Evolutionary conservation across 202 grass and related monocot genomes (phyloP).

Genomic region (Brachypodium distachyon): DNA sequence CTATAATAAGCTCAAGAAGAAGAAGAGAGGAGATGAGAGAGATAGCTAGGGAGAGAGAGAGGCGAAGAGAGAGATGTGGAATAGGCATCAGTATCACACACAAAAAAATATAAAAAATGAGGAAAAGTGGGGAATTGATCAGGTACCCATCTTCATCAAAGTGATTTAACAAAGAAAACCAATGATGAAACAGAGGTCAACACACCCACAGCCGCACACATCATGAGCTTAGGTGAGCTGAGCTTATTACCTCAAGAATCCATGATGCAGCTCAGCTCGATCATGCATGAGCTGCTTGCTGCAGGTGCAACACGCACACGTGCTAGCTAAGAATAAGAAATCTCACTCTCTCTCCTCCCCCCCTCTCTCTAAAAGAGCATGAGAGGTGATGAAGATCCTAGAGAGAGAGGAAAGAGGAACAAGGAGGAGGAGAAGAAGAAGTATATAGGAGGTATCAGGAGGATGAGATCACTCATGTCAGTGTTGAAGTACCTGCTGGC

Average conservation of each 20-base stretch:
- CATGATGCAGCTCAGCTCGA: slow-evolving; percentile 29
- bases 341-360: slow-evolving; percentile 9
- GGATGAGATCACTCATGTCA: slow-evolving; percentile 75
- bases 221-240: slow-evolving; percentile 39
- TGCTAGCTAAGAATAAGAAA: slow-evolving; percentile 19
- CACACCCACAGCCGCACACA: slow-evolving; percentile 35
- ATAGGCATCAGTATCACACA: slow-evolving; percentile 51
- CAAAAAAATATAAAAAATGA: slow-evolving; percentile 36
- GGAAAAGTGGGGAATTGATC: slow-evolving; percentile 42
- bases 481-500: slow-evolving; percentile 49
- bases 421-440: slow-evolving; percentile 24
- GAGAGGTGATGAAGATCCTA: slow-evolving; percentile 43
- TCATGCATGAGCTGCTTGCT: slow-evolving; percentile 11
- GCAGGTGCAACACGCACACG: slow-evolving; percentile 27
- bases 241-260: slow-evolving; percentile 46
- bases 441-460: slow-evolving; percentile 31
- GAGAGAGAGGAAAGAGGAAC: slow-evolving; percentile 39
- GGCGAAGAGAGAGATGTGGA: slow-evolving; percentile 22
- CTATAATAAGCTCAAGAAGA: slow-evolving; percentile 11
- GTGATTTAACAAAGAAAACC: slow-evolving; percentile 88
- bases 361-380: slow-evolving; percentile 4
- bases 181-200: slow-evolving; percentile 41
- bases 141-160: slow-evolving; percentile 90
- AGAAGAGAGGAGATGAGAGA: slow-evolving; percentile 26
- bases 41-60: slow-evolving; percentile 26